A percentile compares a stretch with the other conserved stretches of the same genome.
These are phyloP conservation scores for Eucalyptus curtisii DNA, from an alignment of 345 rosid genomes.

Conservation along the genomic window DNA sequence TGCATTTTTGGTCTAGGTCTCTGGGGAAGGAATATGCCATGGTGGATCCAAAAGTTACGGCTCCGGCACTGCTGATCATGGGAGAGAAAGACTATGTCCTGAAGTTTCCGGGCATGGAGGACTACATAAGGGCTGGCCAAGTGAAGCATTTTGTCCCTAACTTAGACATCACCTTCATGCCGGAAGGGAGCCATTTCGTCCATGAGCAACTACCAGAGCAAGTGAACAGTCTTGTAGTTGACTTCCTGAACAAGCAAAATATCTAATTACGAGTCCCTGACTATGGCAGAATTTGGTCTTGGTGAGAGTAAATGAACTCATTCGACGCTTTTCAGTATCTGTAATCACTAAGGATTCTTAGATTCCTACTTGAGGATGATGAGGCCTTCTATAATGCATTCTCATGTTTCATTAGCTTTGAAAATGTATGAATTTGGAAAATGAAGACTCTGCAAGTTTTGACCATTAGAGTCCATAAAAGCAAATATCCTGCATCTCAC, in stretches of 20 bases:
- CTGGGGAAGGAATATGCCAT: not conserved
- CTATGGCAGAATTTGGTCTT: not conserved
- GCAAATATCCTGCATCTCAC: not conserved
- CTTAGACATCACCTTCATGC: conserved; percentile 8
- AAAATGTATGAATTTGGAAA: not conserved
- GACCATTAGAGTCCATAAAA: not conserved
- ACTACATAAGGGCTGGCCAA: conserved; percentile 9
- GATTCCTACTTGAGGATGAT: not conserved
- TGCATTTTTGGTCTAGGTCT: not conserved
- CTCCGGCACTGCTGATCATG: conserved; percentile 16
- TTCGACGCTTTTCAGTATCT: not conserved
- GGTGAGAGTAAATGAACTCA: not conserved
- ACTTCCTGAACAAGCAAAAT: conserved; percentile 11
- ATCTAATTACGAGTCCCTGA: not conserved
- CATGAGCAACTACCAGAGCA: conserved; percentile 22
- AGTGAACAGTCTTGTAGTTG: conserved; percentile 15
- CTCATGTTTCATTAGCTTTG: not conserved
- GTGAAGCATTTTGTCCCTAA: conserved; percentile 23
- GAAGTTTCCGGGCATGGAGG: conserved; percentile 12
- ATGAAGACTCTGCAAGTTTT: not conserved
- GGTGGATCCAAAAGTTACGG: conserved; percentile 7
- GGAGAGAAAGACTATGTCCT: conserved; percentile 25
- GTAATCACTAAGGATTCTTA: not conserved
- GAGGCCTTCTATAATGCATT: not conserved
- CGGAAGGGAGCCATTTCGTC: conserved; percentile 25